phyloP scores from a whole-genome alignment of 768 basidiomycete species.

The Leccinum uliginosum region DNA sequence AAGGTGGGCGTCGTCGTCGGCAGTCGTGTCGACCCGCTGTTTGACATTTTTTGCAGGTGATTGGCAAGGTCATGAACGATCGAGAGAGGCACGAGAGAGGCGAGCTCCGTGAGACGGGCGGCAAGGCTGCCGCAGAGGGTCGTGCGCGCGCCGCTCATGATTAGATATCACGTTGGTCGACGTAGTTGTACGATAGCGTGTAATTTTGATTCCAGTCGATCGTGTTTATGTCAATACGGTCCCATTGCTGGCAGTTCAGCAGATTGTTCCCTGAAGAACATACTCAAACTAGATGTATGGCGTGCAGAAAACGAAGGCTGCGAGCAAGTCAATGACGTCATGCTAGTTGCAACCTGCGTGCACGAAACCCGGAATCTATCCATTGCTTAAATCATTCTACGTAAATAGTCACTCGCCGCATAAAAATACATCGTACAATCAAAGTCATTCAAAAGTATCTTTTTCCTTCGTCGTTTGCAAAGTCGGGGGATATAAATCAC shows the following conservation, averaged over 20 bases:
- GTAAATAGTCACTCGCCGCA: too few species aligned
- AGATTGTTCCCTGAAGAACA: not conserved
- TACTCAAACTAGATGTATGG: not conserved
- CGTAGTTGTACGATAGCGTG: not conserved
- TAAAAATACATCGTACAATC: not conserved
- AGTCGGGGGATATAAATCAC: not conserved
- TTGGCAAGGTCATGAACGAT: conserved; percentile 46
- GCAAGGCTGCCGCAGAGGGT: conserved; percentile 43
- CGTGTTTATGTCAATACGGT: not conserved
- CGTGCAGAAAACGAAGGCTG: not conserved
- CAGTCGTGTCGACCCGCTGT: not conserved
- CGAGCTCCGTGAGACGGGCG: conserved; percentile 50
- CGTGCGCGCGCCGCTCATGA: conserved; percentile 41
- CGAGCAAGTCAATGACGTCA: not conserved
- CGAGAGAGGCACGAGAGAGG: conserved; percentile 53
- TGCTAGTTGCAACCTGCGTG: not conserved
- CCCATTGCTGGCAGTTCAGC: not conserved
- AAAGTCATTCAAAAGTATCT: not conserved
- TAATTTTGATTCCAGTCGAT: not conserved
- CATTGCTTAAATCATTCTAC: not conserved
- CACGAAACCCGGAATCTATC: not conserved
- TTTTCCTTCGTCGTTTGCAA: not conserved
- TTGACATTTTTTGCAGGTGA: conserved; percentile 33
- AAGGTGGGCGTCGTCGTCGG: conserved; percentile 36
- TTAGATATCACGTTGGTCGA: conserved; percentile 9